Conservation (phyloP, 2,329 filamentous ascomycete genomes). For the Cladobotryum protrusum region DNA sequence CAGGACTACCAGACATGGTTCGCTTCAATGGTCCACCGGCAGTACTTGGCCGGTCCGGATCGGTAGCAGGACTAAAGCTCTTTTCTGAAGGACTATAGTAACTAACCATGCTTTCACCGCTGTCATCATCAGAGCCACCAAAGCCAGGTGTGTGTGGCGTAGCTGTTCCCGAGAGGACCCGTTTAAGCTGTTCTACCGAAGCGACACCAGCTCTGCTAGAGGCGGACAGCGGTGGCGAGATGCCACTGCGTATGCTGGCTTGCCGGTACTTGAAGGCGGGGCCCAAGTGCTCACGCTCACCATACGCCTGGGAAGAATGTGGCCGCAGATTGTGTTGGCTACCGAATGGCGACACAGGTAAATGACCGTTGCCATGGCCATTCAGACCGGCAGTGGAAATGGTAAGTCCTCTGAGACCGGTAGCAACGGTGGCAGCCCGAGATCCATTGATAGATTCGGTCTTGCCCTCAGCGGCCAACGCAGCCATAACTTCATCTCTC, state of each 20-base stretch:
- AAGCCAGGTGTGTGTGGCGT: constrained; percentile 32
- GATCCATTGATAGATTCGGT: constrained; percentile 73
- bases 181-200: constrained; percentile 59
- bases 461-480: constrained; percentile 62
- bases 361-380: constrained; percentile 31
- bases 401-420: constrained; percentile 49
- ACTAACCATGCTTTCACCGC: constrained; percentile 64
- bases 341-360: constrained; percentile 40
- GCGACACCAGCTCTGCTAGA: constrained; percentile 47
- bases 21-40: constrained; percentile 24
- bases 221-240: constrained; percentile 38
- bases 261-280: constrained; percentile 44
- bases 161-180: constrained; percentile 49
- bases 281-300: constrained; percentile 24
- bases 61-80: constrained; percentile 46
- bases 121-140: constrained; percentile 41
- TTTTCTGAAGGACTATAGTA: constrained; percentile 61
- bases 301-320: constrained; percentile 36
- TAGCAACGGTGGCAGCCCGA: constrained; percentile 53
- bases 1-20: constrained; percentile 30
- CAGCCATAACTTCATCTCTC: constrained; percentile 63
- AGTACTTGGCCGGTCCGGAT: constrained; percentile 22
- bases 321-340: constrained; percentile 47
- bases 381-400: constrained; percentile 42
- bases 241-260: constrained; percentile 46